Evolutionary conservation across 176 grass and related monocot genomes (phyloP).

Genomic region (Musa troglodytarum): DNA sequence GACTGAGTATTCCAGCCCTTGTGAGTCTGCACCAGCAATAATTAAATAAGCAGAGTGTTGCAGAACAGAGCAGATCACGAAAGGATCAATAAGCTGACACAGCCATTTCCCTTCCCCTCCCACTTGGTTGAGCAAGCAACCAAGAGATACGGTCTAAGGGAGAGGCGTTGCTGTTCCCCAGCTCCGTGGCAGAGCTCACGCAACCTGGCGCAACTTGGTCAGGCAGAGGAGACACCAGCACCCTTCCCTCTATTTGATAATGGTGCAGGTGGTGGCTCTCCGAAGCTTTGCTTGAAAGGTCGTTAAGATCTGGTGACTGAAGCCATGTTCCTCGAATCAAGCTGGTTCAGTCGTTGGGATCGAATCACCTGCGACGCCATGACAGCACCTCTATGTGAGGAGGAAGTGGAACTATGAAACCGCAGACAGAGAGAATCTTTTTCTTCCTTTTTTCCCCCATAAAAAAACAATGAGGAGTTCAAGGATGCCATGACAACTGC

Average conservation of each 20-base stretch:
- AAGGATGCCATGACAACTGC: neutral
- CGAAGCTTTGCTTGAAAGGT: constrained; percentile 29
- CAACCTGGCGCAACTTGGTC: neutral
- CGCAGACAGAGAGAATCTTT: constrained; percentile 6
- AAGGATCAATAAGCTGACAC: constrained; percentile 18
- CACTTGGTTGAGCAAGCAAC: constrained; percentile 1
- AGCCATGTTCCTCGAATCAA: constrained; percentile 11
- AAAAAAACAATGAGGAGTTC: neutral
- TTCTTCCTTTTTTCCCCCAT: neutral
- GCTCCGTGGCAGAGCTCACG: neutral
- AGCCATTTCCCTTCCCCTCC: neutral
- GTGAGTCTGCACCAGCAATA: constrained; percentile 26
- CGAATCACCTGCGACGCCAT: constrained; percentile 40
- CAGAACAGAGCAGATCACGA: constrained; percentile 4
- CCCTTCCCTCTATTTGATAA: constrained; percentile 16
- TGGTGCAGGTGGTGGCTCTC: constrained; percentile 11
- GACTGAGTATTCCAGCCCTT: constrained; percentile 49
- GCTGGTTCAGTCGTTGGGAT: neutral
- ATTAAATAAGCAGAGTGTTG: constrained; percentile 21
- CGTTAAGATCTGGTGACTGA: constrained; percentile 41
- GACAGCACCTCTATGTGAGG: constrained; percentile 9
- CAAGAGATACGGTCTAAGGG: constrained; percentile 34
- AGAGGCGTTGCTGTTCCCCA: constrained; percentile 3
- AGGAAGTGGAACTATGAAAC: neutral
- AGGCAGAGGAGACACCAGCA: constrained; percentile 8